These are phyloP conservation scores for Shiraia sp. DNA, from an alignment of 2,329 filamentous ascomycete genomes.

Conservation along the genomic window DNA sequence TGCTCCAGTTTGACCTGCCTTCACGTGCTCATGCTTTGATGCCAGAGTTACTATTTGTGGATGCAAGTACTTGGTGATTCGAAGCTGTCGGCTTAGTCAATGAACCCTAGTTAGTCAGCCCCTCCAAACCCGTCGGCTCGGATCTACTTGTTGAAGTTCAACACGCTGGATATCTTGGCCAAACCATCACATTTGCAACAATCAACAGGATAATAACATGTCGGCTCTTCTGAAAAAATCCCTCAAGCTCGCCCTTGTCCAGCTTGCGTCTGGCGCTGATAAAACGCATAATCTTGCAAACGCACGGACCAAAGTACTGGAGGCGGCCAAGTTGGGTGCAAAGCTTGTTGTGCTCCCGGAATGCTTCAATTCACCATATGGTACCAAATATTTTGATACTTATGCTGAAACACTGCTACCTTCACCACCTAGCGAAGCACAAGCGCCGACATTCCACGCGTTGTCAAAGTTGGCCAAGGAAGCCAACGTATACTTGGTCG, in stretches of 20 bases:
- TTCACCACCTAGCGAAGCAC: slow-evolving; percentile 69
- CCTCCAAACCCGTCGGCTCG: too few species aligned
- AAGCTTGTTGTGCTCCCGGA: slow-evolving; percentile 91
- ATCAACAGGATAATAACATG: slow-evolving; percentile 15
- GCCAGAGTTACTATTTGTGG: too few species aligned
- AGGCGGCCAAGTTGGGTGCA: slow-evolving; percentile 75
- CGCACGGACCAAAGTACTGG: slow-evolving; percentile 79
- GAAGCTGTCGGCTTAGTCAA: too few species aligned
- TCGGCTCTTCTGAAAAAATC: slow-evolving; percentile 41
- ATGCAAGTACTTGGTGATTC: too few species aligned
- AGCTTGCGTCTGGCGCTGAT: slow-evolving; percentile 65
- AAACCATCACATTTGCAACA: too few species aligned
- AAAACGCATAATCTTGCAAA: slow-evolving; percentile 82
- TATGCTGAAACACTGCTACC: slow-evolving; percentile 90
- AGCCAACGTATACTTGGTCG: slow-evolving; percentile 78
- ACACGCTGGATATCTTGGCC: too few species aligned
- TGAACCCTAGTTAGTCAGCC: too few species aligned
- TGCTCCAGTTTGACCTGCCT: too few species aligned
- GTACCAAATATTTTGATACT: slow-evolving; percentile 83
- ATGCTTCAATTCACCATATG: slow-evolving; percentile 99
- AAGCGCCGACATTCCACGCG: slow-evolving; percentile 84
- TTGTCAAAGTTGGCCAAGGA: slow-evolving; percentile 79
- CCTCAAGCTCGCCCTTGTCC: slow-evolving; percentile 45
- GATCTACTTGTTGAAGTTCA: too few species aligned
- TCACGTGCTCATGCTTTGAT: too few species aligned